Evolutionary conservation across 352 stramenopile species (phyloP), one percentile per base, ranked within the genome.

Genomic region (Phytophthora nicotianae): DNA sequence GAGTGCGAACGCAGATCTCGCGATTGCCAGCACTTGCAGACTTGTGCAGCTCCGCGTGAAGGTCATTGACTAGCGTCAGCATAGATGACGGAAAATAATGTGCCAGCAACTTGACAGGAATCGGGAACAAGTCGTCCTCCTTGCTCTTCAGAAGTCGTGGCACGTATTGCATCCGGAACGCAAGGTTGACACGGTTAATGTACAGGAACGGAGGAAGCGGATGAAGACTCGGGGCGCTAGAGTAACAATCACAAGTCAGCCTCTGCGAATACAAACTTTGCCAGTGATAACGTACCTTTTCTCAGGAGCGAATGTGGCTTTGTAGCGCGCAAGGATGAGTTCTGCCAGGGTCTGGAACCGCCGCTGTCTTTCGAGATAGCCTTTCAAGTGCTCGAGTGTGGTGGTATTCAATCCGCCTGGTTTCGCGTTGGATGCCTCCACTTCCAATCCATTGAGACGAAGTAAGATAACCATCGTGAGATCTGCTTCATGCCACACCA

Each of bases 1-100:
- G 62, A 13, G 79, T 88, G 60, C 80, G 84, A 26, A 89, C 62
- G 49, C 79, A 81, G 27, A 85, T 57, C 37, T 90, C 81, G 19
- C 69, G 67, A 16, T 72, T 79, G 10, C 77, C 70, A 17, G 41
- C 41, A 35, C 57, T 65, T 0, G 48, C 53, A 17, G 51, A 70
- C 29, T 59, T 48, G 48, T 83, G 69, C 17, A 90, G 54, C 27
- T 76, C 60, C 2, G 63, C 55, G 43, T 90, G 77, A 8, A 84
- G 47, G 2, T 70, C 47, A 37, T 85, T 81, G 6, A 88, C 24
- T 19, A 84, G 43, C n/a, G 58, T 51, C 20, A 82, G 58, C 23
- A 64, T 63, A 14, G 66, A 72, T 5, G 56, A 43, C 11, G 81
- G 75, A 8, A 90, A 73, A 58, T 87, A 90, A 51, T 79, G 68